Conservation (phyloP, 2,329 filamentous ascomycete species). For the Rhexocercosporidium sp. region DNA sequence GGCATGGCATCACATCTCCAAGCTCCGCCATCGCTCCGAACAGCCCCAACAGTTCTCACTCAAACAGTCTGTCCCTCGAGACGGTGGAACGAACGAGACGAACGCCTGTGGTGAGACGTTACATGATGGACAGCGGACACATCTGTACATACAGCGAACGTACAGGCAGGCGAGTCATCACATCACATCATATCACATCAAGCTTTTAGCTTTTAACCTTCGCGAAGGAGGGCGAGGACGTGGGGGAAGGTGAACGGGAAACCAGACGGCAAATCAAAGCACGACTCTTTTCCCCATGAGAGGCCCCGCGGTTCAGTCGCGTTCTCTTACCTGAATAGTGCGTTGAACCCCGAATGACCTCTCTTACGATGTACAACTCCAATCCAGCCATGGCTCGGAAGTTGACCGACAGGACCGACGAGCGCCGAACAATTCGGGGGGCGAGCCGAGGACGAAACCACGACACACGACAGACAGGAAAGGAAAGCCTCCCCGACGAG, state of each 20-base stretch:
- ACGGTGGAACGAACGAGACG: not conserved
- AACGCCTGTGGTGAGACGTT: not conserved
- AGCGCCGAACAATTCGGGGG: not conserved
- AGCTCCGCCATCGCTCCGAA: slow-evolving; percentile 4
- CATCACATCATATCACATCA: not conserved
- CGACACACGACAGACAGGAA: no score
- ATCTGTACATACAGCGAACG: not conserved
- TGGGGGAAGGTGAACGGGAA: no score
- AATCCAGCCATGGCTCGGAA: not conserved
- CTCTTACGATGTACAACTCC: no score
- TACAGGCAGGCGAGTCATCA: not conserved
- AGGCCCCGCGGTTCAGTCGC: no score
- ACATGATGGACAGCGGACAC: not conserved
- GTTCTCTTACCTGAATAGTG: slow-evolving; percentile 3
- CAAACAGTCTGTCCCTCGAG: no score
- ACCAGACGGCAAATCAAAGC: not conserved
- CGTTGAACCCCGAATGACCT: not conserved
- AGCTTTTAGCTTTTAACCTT: not conserved
- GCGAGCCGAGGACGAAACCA: no score
- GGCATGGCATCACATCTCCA: no score
- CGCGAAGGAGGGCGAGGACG: no score
- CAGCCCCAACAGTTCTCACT: not conserved
- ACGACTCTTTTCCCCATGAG: no score
- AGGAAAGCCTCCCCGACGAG: not conserved
- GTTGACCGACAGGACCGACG: not conserved